Conservation (phyloP, 371 early-diverging fungal species). For the Saksenaea vasiformis region DNA sequence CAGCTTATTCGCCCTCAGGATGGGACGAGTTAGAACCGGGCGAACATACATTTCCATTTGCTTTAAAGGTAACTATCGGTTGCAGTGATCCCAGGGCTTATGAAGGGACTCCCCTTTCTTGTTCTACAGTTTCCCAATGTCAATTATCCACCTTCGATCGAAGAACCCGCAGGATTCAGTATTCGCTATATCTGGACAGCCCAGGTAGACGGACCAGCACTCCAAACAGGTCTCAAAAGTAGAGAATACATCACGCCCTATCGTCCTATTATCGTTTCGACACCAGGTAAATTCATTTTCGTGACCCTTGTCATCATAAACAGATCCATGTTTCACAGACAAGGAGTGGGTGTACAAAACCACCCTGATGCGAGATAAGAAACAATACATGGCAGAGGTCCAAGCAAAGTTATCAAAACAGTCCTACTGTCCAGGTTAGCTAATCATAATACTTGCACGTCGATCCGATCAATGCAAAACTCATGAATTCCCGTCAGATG, state of each 20-base stretch:
- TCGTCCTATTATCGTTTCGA: conserved; percentile 40
- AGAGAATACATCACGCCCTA: conserved; percentile 42
- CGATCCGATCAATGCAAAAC: not conserved
- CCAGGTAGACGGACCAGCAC: conserved; percentile 50
- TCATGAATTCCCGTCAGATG: conserved; percentile 19
- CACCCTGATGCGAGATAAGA: conserved; percentile 12
- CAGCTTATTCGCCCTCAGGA: conserved; percentile 44
- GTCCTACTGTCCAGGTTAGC: conserved; percentile 43
- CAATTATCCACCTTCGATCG: conserved; percentile 43
- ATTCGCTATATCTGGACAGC: conserved; percentile 53
- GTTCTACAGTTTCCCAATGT: conserved; percentile 39
- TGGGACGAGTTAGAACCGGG: conserved; percentile 55
- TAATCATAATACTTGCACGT: not conserved
- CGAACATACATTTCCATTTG: conserved; percentile 51
- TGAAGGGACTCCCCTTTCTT: too few relatives aligned
- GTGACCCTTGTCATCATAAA: not conserved
- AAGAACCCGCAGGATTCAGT: conserved; percentile 39
- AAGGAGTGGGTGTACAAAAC: conserved; percentile 35
- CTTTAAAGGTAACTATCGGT: conserved; percentile 53
- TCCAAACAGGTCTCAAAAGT: conserved; percentile 37
- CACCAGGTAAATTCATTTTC: conserved; percentile 13
- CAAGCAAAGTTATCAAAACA: conserved; percentile 42
- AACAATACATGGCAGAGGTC: conserved; percentile 26
- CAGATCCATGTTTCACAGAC: conserved; percentile 11
- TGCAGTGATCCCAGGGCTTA: too few relatives aligned